A percentile compares a stretch with the other conserved stretches of the same genome.
phyloP scores from a whole-genome alignment of 768 basidiomycete genomes.

The Stropharia rugosoannulata region DNA sequence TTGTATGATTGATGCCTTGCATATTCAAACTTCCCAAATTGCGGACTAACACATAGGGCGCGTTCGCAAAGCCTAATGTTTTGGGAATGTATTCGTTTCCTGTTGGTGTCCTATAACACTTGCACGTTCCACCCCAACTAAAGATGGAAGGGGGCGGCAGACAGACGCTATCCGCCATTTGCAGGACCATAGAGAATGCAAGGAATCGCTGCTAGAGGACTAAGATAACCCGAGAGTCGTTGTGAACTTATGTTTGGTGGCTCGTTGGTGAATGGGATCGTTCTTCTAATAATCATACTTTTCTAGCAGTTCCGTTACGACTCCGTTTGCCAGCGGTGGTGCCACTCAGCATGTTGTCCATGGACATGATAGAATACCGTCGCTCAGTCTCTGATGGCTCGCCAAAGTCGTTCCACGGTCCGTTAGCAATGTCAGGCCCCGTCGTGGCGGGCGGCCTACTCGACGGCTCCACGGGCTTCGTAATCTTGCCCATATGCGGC shows the following conservation, averaged over 20 bases:
- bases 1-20: not conserved
- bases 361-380: slow-evolving; percentile 8
- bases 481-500: slow-evolving; percentile 15
- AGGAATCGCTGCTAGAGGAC: too few relatives aligned
- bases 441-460: slow-evolving; percentile 7
- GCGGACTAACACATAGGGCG: too few relatives aligned
- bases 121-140: too few relatives aligned
- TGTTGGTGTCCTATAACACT: too few relatives aligned
- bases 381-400: slow-evolving; percentile 15
- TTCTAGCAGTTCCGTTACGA: slow-evolving; percentile 25
- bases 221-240: too few relatives aligned
- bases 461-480: slow-evolving; percentile 1
- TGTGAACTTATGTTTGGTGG: too few relatives aligned
- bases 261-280: not conserved
- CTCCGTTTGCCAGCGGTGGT: slow-evolving; percentile 24
- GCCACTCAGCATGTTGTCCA: slow-evolving; percentile 15
- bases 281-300: not conserved
- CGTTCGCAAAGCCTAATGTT: too few relatives aligned
- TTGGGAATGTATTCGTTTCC: too few relatives aligned
- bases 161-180: too few relatives aligned
- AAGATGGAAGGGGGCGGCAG: too few relatives aligned
- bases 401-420: slow-evolving; percentile 36
- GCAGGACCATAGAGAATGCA: too few relatives aligned
- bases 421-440: slow-evolving; percentile 23
- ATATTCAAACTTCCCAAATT: too few relatives aligned